Evolutionary conservation across 2,329 filamentous ascomycete species (phyloP).

Genomic region (Pseudogymnoascus sp.): DNA sequence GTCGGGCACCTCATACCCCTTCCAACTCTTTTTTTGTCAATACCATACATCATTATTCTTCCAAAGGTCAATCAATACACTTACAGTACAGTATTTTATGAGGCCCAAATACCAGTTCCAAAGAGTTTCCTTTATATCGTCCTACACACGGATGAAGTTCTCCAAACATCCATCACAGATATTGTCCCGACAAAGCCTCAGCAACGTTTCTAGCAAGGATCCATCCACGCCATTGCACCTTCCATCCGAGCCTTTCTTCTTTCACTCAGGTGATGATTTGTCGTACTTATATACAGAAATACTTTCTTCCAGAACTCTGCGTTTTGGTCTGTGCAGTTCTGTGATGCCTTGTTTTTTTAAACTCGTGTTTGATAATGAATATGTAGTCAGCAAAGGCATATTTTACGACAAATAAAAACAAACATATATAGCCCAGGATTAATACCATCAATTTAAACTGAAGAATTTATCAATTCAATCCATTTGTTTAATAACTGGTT

Average conservation of each 20-base stretch:
- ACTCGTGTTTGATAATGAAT: neutral
- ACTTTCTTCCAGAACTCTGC: neutral
- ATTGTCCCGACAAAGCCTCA: neutral
- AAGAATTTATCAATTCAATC: too few species aligned
- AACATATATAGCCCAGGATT: too few species aligned
- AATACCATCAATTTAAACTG: too few species aligned
- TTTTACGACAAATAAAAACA: neutral
- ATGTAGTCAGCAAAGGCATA: neutral
- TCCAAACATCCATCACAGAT: neutral
- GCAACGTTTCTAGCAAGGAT: neutral
- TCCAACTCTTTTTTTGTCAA: neutral
- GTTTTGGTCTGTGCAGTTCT: neutral
- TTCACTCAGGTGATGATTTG: too few species aligned
- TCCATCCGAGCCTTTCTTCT: neutral
- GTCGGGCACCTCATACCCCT: neutral
- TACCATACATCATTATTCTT: neutral
- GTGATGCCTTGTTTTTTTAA: neutral
- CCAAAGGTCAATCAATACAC: neutral
- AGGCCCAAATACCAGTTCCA: neutral
- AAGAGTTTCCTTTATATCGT: neutral
- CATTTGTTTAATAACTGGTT: too few species aligned
- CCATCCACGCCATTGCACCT: neutral
- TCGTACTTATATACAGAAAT: neutral
- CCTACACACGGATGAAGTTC: neutral
- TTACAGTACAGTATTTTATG: neutral